These are phyloP conservation scores for Alternaria incomplexa DNA, from an alignment of 2,329 filamentous ascomycete species.

Conservation along the genomic window DNA sequence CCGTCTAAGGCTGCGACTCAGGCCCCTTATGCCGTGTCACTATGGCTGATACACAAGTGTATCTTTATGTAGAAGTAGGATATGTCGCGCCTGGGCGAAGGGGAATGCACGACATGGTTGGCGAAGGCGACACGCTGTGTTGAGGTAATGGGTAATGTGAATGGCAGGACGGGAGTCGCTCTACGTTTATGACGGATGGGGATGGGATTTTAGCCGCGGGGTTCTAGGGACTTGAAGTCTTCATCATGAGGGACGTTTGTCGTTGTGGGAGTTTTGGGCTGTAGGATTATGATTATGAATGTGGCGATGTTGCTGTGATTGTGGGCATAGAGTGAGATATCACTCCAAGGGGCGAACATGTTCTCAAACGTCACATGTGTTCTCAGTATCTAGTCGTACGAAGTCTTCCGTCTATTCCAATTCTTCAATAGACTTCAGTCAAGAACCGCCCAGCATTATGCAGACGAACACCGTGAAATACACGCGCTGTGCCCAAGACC, in stretches of 20 bases:
- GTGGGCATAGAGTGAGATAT: fast-evolving
- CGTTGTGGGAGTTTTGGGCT: neutral
- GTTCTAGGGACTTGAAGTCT: neutral
- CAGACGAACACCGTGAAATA: too few species aligned
- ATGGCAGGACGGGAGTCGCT: neutral
- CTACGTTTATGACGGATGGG: neutral
- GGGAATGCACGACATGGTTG: neutral
- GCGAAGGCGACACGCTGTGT: neutral
- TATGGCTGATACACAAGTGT: neutral
- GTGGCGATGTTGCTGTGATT: too few species aligned
- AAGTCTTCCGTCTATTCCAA: neutral
- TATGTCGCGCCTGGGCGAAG: neutral
- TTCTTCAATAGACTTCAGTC: neutral
- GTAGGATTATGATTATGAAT: neutral
- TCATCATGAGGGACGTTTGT: neutral
- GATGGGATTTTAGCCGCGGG: neutral
- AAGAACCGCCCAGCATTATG: neutral
- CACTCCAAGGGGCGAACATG: neutral
- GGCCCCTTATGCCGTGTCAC: neutral
- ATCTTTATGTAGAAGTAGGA: fast-evolving
- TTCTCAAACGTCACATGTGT: neutral
- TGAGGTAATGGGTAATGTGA: neutral
- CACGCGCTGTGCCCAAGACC: neutral
- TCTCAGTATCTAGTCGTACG: fast-evolving
- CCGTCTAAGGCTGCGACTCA: neutral